Conservation (phyloP, 1,139 yeast genomes). For the Scheffersomyces insectosa region DNA sequence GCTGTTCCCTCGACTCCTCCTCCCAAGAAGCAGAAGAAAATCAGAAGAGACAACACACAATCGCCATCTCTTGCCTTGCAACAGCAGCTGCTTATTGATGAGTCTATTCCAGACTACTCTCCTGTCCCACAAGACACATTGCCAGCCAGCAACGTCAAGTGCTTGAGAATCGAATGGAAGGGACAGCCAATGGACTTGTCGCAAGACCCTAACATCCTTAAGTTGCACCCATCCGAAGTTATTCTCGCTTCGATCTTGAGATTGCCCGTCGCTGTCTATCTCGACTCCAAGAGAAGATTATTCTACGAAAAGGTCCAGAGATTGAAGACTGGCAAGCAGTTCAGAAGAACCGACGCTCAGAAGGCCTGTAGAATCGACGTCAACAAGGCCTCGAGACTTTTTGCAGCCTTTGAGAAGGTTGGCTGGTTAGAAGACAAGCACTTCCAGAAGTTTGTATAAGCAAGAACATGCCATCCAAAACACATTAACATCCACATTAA, state of each 20-base stretch:
- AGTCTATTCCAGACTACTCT: constrained; percentile 67
- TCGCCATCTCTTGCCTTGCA: constrained; percentile 35
- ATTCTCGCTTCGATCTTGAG: constrained; percentile 84
- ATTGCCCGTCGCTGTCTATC: constrained; percentile 80
- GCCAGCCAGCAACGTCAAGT: constrained; percentile 64
- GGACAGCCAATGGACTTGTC: constrained; percentile 95
- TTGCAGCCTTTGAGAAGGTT: constrained; percentile 90
- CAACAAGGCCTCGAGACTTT: constrained; percentile 89
- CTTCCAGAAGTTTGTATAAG: constrained; percentile 52
- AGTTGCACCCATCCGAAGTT: constrained; percentile 91
- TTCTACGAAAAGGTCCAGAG: constrained; percentile 87
- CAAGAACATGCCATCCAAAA: not conserved
- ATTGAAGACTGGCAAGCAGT: constrained; percentile 71
- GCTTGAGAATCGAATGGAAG: constrained; percentile 93
- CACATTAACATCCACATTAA: too few species aligned
- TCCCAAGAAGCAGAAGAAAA: constrained; percentile 40
- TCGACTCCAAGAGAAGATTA: constrained; percentile 89
- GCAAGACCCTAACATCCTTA: constrained; percentile 66
- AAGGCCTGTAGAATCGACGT: constrained; percentile 97
- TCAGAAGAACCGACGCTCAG: constrained; percentile 96
- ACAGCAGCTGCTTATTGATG: constrained; percentile 55
- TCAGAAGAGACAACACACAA: constrained; percentile 24
- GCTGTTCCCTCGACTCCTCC: constrained; percentile 16
- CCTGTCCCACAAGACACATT: constrained; percentile 63
- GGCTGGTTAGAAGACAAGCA: constrained; percentile 90